Conservation (phyloP, 1,284 basidiomycete genomes). For the Pseudozyma pruni region DNA sequence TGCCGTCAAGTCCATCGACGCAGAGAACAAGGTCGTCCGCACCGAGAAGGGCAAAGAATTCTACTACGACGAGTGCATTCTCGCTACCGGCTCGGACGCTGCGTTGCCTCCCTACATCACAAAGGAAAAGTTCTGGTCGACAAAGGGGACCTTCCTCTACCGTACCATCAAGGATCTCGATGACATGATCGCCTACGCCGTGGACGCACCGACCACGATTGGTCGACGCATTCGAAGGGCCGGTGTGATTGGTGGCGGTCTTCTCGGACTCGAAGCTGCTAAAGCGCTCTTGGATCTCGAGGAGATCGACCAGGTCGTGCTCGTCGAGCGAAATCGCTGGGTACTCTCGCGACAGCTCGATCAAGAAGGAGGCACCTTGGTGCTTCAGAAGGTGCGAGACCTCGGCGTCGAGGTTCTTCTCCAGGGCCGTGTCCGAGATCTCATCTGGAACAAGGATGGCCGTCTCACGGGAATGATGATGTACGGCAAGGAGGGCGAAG, state of each 20-base stretch:
- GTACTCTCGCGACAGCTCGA: slow-evolving; percentile 80
- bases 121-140: slow-evolving; percentile 69
- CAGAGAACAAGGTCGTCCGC: slow-evolving; percentile 70
- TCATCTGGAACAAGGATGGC: slow-evolving; percentile 41
- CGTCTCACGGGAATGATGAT: slow-evolving; percentile 58
- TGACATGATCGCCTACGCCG: slow-evolving; percentile 53
- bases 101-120: slow-evolving; percentile 76
- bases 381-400: slow-evolving; percentile 75
- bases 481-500: slow-evolving; percentile 61
- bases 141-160: slow-evolving; percentile 77
- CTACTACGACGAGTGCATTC: slow-evolving; percentile 72
- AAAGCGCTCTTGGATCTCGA: slow-evolving; percentile 77
- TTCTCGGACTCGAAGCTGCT: slow-evolving; percentile 79
- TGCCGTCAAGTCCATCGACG: slow-evolving; percentile 71
- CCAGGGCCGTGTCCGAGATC: slow-evolving; percentile 71
- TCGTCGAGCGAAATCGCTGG: slow-evolving; percentile 75
- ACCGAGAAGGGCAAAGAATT: slow-evolving; percentile 72
- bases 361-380: slow-evolving; percentile 76
- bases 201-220: slow-evolving; percentile 38
- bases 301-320: slow-evolving; percentile 71
- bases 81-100: slow-evolving; percentile 79
- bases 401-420: slow-evolving; percentile 77
- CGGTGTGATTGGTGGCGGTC: slow-evolving; percentile 77
- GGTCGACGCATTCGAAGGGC: slow-evolving; percentile 66
- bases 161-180: slow-evolving; percentile 73